A percentile compares a stretch with the other conserved stretches of the same genome.
phyloP scores from a whole-genome alignment of 768 basidiomycete genomes.

The Naematelia encephala region DNA sequence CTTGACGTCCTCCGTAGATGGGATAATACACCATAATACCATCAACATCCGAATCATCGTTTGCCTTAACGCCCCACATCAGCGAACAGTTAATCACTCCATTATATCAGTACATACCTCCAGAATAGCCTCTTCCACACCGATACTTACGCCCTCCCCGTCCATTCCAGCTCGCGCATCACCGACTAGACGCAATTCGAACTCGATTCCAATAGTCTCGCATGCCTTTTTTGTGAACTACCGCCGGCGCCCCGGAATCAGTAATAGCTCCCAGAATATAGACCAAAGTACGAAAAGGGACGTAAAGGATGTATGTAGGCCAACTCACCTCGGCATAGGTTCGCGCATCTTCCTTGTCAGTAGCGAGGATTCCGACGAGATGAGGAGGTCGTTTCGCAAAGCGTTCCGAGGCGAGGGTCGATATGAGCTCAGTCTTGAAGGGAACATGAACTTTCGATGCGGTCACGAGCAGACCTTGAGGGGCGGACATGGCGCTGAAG shows the following conservation, averaged over 20 bases:
- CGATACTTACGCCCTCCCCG: slow-evolving; percentile 68
- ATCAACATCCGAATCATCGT: slow-evolving; percentile 76
- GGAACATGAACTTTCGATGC: slow-evolving; percentile 47
- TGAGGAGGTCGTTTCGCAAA: slow-evolving; percentile 56
- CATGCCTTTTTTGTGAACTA: slow-evolving; percentile 89
- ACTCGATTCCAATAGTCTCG: slow-evolving; percentile 78
- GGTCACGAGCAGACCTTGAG: slow-evolving; percentile 45
- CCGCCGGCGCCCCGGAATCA: slow-evolving; percentile 1
- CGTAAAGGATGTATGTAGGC: neutral
- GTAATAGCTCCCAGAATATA: neutral
- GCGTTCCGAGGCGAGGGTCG: slow-evolving; percentile 17
- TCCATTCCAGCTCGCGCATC: slow-evolving; percentile 50
- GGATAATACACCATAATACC: slow-evolving; percentile 99
- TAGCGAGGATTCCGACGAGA: slow-evolving; percentile 87
- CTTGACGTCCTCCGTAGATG: slow-evolving; percentile 85
- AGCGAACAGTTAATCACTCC: neutral
- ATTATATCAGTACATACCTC: slow-evolving; percentile 52
- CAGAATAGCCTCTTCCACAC: slow-evolving; percentile 92
- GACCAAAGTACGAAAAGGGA: neutral
- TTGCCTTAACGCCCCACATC: slow-evolving; percentile 56
- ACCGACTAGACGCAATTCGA: slow-evolving; percentile 71
- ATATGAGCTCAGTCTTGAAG: slow-evolving; percentile 47
- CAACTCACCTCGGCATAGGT: slow-evolving; percentile 56
- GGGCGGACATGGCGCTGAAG: slow-evolving; percentile 11
- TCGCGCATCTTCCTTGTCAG: slow-evolving; percentile 54